Conservation (phyloP, 768 basidiomycete species). For the Boletus pseudo-olivaceus region DNA sequence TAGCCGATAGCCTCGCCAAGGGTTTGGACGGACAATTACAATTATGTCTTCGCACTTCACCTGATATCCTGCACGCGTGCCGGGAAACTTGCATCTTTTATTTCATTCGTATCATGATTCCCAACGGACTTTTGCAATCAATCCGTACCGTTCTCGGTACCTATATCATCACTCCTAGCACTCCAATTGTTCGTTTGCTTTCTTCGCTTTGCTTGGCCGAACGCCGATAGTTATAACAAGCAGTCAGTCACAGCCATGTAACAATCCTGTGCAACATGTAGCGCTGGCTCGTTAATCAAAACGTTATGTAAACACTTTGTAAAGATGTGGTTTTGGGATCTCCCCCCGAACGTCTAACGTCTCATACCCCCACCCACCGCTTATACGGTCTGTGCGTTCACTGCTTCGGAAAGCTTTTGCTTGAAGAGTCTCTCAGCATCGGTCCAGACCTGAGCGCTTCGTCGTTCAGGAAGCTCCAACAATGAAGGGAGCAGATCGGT, state of each 20-base stretch:
- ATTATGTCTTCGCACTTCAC: not conserved
- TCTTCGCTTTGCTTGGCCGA: not conserved
- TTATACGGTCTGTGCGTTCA: slow-evolving; percentile 10
- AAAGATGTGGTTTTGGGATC: too few relatives aligned
- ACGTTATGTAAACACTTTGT: too few relatives aligned
- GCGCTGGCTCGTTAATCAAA: not conserved
- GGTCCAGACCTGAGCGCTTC: slow-evolving; percentile 74
- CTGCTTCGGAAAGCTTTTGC: slow-evolving; percentile 58
- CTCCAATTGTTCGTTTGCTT: not conserved
- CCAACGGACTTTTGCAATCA: not conserved
- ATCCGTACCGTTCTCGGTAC: too few relatives aligned
- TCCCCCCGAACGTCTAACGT: not conserved
- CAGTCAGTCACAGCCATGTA: not conserved
- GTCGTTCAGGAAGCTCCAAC: slow-evolving; percentile 66
- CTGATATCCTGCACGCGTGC: not conserved
- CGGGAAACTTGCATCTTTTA: not conserved
- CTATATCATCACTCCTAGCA: not conserved
- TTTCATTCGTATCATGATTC: not conserved
- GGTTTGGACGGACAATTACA: not conserved
- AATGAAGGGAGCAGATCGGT: slow-evolving; percentile 81
- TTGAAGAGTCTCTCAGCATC: slow-evolving; percentile 84
- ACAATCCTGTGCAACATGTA: not conserved
- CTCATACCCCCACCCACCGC: not conserved
- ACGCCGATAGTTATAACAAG: not conserved
- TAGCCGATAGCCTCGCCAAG: not conserved